Base-by-base conservation (phyloP, 352 stramenopile species). In the Phytophthora pisi region DNA sequence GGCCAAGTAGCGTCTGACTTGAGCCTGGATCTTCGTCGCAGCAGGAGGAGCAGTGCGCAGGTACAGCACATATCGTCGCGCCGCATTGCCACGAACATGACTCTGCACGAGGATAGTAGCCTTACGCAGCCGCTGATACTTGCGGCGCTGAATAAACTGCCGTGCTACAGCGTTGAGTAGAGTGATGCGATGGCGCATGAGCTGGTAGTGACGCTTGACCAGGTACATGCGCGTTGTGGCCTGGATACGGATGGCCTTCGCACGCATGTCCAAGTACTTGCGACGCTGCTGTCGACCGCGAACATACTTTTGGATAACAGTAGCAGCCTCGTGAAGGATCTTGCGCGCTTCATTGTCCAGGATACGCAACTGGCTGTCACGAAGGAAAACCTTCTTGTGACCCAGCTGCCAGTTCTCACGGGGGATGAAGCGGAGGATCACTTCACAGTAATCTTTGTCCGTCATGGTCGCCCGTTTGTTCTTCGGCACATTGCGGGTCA, bases 331-430 rank as follows among this genome's bases (percentile, higher is more conserved):
- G 10, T 91, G 76, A n/a, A 84, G 89, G 63, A 96, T 91, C 68
- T 93, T 95, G n/a, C 88, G 84, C 1, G 82, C 81, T 67, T 94
- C 86, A 26, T 93, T 94, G 52, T 96, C 89, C 16, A 96, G 64
- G 42, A 89, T 82, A 11, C 89, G 86, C 42, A 96, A 65, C 51
- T 95, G 87, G 34, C 83, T 90, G 58, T 96, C 89, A 47, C 89
- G 86, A 54, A 96, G 75, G 38, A 96, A 96, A 0, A 96, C 89
- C 53, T 96, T 96, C 60, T 94, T 93, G 77, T 96, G 84, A 16
- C 89, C 89, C 13, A 96, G 64, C 53, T 96, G 89, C 89, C 89
- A 96, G 59, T 95, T 96, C 42, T 94, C 84, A 24, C 89, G 86
- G 26, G 85, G 76, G 26, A 96, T 78, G 47, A 89, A 88, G 5